phyloP scores from a whole-genome alignment of 495 filamentous ascomycete genomes.

The Neurospora tetraspora region DNA sequence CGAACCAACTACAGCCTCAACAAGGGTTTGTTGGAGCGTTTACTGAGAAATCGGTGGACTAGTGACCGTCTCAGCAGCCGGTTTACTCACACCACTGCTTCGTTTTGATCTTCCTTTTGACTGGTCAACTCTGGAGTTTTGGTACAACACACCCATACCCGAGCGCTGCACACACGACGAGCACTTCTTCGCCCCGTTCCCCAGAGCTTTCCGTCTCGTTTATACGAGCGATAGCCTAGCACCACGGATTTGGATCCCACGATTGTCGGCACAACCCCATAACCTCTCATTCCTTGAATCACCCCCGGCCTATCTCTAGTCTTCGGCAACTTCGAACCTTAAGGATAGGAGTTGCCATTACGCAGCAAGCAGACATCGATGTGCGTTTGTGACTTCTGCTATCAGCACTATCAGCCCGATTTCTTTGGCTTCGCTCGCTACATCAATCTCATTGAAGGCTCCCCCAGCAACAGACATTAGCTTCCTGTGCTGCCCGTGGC shows the following conservation, averaged over 20 bases:
- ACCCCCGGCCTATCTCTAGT: background rate
- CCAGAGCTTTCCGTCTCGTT: slow-evolving; percentile 11
- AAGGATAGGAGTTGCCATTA: background rate
- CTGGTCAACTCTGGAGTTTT: slow-evolving; percentile 15
- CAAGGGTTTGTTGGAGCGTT: background rate
- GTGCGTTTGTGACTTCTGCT: background rate
- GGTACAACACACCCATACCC: slow-evolving; percentile 16
- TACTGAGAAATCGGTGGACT: slow-evolving; percentile 9
- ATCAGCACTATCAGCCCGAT: background rate
- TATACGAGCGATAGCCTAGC: background rate
- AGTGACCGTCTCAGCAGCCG: background rate
- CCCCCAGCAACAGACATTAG: background rate
- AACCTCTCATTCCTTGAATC: background rate
- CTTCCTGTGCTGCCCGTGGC: slow-evolving; percentile 3
- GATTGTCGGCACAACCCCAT: background rate
- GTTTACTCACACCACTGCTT: slow-evolving; percentile 2
- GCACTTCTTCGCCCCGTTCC: background rate
- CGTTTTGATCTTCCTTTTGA: slow-evolving; percentile 26
- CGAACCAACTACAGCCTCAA: background rate
- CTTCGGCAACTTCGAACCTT: background rate
- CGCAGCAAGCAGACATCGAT: background rate
- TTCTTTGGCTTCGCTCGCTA: background rate
- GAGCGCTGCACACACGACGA: background rate
- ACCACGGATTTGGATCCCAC: background rate
- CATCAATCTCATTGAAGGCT: background rate